Conservation (phyloP, 148 eudicot species). For the Vaccinium corymbosum region DNA sequence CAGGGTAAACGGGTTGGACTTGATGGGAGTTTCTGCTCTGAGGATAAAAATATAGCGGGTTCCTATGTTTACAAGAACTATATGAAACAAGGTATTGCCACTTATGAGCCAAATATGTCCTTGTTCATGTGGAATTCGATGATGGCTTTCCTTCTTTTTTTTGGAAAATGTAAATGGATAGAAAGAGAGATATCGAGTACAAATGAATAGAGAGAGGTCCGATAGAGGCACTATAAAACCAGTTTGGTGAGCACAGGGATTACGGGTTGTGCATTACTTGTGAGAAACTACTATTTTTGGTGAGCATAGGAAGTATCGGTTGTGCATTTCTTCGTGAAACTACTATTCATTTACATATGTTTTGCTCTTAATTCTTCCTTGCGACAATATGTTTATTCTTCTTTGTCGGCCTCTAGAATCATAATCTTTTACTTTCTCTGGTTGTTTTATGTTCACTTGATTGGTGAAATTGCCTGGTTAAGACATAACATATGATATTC, state of each 20-base stretch:
- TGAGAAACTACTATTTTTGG: no score
- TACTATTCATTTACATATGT: neutral
- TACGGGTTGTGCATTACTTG: neutral
- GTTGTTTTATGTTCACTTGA: neutral
- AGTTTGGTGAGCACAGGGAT: no score
- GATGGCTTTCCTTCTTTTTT: neutral
- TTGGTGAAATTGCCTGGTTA: neutral
- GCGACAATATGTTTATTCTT: no score
- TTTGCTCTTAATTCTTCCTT: neutral
- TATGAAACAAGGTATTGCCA: constrained; percentile 49
- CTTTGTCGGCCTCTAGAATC: neutral
- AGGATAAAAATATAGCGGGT: constrained; percentile 32
- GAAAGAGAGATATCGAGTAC: no score
- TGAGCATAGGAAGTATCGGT: no score
- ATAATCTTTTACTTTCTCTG: neutral
- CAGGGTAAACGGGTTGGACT: constrained; percentile 33
- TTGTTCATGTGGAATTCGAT: neutral
- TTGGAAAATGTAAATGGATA: neutral
- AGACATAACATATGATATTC: neutral
- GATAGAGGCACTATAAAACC: no score
- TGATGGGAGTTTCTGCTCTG: constrained; percentile 35
- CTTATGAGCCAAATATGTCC: neutral
- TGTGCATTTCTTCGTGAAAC: no score
- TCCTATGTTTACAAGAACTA: constrained; percentile 29
- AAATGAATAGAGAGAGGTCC: no score